Evolutionary conservation across 2,329 filamentous ascomycete genomes (phyloP).

Genomic region (Colletotrichum sp.): DNA sequence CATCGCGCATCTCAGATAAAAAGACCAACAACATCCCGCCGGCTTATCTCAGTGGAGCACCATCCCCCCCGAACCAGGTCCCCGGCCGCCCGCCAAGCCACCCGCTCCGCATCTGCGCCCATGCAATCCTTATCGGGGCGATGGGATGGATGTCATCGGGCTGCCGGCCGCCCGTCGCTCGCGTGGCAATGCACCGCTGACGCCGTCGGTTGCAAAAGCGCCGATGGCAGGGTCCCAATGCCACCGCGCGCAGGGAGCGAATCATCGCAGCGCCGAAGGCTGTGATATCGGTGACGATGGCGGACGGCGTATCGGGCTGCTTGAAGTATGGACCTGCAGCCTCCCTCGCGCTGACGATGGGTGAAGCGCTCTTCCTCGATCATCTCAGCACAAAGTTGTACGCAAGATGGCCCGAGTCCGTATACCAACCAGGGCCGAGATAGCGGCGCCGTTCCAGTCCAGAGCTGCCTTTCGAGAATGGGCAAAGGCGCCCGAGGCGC

Average conservation of each 20-base stretch:
- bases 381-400: background rate
- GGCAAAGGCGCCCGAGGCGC: slow-evolving; percentile 23
- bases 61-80: background rate
- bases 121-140: slow-evolving; percentile 3
- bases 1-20: slow-evolving; percentile 11
- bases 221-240: slow-evolving; percentile 2
- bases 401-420: slow-evolving; percentile 3
- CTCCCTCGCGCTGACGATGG: background rate
- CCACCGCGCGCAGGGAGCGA: background rate
- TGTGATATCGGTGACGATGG: background rate
- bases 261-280: background rate
- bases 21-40: background rate
- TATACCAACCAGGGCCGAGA: slow-evolving; percentile 5
- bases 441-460: slow-evolving; percentile 28
- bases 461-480: slow-evolving; percentile 27
- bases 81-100: background rate
- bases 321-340: background rate
- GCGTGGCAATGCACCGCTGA: slow-evolving; percentile 1
- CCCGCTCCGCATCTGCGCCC: background rate
- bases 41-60: slow-evolving; percentile 17
- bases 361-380: background rate
- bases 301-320: background rate
- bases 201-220: slow-evolving; percentile 20
- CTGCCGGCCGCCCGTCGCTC: background rate
- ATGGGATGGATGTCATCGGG: background rate